Conservation (phyloP, 1,284 basidiomycete species). For the Ganoderma multipileum region DNA sequence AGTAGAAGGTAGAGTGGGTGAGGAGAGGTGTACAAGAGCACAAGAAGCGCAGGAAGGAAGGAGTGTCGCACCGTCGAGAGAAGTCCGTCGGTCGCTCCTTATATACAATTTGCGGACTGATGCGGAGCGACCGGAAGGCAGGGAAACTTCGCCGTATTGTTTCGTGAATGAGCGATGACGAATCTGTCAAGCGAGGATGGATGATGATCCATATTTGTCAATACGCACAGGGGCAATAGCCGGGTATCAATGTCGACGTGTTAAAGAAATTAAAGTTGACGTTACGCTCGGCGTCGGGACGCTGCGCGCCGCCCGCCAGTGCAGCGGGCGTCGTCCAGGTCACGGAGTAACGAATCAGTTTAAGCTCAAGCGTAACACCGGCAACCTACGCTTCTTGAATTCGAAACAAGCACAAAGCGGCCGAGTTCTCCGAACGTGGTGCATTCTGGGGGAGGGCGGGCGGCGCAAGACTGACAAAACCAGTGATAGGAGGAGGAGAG, state of each 20-base stretch:
- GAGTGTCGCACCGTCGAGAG: constrained; percentile 21
- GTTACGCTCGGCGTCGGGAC: constrained; percentile 21
- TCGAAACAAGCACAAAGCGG: neutral
- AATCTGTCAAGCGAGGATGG: constrained; percentile 32
- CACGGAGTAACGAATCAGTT: neutral
- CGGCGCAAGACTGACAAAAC: constrained; percentile 15
- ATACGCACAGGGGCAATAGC: constrained; percentile 24
- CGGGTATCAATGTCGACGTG: constrained; percentile 22
- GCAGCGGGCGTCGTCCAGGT: constrained; percentile 16
- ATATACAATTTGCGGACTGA: constrained; percentile 29
- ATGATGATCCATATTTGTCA: constrained; percentile 31
- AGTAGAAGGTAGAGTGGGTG: constrained; percentile 3
- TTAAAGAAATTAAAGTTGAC: constrained; percentile 21
- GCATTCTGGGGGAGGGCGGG: neutral
- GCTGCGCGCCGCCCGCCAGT: constrained; percentile 13
- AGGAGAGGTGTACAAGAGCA: constrained; percentile 17
- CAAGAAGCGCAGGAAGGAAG: constrained; percentile 29
- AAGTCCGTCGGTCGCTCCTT: constrained; percentile 19
- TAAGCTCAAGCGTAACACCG: constrained; percentile 1
- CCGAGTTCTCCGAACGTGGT: neutral
- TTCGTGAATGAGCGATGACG: constrained; percentile 29
- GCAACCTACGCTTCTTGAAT: constrained; percentile 11
- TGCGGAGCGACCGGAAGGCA: constrained; percentile 31
- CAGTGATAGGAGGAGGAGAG: constrained; percentile 13
- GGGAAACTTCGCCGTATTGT: constrained; percentile 30